A percentile compares a stretch with the other conserved stretches of the same genome.
These are phyloP conservation scores for Stenogyne calaminthoides DNA, from an alignment of 305 asterid genomes.

Conservation along the genomic window DNA sequence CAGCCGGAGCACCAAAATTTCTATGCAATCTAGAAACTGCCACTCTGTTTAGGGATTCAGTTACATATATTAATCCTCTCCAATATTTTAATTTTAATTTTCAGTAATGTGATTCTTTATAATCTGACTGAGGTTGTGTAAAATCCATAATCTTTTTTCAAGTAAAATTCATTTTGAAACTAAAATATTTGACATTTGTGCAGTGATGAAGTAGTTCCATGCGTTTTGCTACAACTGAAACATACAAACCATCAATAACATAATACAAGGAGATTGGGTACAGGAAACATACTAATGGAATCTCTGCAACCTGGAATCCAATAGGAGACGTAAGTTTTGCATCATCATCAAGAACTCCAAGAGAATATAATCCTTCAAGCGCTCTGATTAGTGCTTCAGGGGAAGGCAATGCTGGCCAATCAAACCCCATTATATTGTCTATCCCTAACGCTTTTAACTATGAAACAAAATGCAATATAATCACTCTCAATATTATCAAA, in stretches of 20 bases:
- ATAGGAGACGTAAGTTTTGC: constrained; percentile 91
- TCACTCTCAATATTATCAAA: constrained; percentile 24
- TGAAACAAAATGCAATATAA: constrained; percentile 29
- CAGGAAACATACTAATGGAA: constrained; percentile 70
- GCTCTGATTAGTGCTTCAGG: constrained; percentile 97
- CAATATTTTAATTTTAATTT: background rate
- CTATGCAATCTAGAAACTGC: background rate
- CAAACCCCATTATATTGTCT: constrained; percentile 93
- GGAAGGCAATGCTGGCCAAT: constrained; percentile 96
- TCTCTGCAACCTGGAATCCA: constrained; percentile 97
- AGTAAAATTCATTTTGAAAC: constrained; percentile 71
- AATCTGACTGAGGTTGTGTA: background rate
- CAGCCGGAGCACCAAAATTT: constrained; percentile 5
- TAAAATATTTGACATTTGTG: background rate
- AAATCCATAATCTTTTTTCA: constrained; percentile 13
- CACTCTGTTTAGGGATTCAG: background rate
- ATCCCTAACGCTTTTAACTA: constrained; percentile 94
- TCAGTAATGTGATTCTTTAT: background rate
- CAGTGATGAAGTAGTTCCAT: background rate
- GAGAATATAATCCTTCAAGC: constrained; percentile 90
- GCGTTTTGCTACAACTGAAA: background rate
- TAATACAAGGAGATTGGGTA: constrained; percentile 18
- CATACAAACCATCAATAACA: constrained; percentile 19
- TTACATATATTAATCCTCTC: constrained; percentile 1
- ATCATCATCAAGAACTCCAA: constrained; percentile 89